A percentile compares a stretch with the other conserved stretches of the same genome.
Evolutionary conservation across 768 basidiomycete genomes (phyloP).

Genomic region (Phanerodontia chrysosporium): DNA sequence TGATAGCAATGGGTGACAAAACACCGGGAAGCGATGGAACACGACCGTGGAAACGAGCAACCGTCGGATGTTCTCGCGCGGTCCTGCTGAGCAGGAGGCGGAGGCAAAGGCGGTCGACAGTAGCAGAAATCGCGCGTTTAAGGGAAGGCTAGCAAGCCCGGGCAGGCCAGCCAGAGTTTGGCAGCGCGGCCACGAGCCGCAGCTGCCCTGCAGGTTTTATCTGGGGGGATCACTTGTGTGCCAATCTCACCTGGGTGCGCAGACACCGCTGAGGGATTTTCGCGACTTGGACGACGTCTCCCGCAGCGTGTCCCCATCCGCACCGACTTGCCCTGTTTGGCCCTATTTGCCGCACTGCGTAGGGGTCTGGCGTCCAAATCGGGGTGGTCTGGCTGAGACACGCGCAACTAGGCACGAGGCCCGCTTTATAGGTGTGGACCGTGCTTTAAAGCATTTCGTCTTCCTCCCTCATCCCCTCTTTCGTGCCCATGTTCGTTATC

Average conservation of each 20-base stretch:
- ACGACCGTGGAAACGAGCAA: neutral
- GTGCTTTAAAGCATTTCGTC: slow-evolving; percentile 9
- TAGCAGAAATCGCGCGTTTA: slow-evolving; percentile 1
- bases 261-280: slow-evolving; percentile 9
- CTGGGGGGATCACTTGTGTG: neutral
- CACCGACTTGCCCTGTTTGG: slow-evolving; percentile 8
- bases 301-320: slow-evolving; percentile 3
- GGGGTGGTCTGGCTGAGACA: neutral
- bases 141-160: neutral
- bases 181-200: neutral
- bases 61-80: neutral
- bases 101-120: neutral
- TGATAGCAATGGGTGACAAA: neutral
- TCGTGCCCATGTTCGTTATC: slow-evolving; percentile 8
- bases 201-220: slow-evolving; percentile 1
- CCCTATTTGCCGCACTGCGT: neutral
- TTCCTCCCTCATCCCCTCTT: slow-evolving; percentile 13
- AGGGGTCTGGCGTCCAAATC: slow-evolving; percentile 3
- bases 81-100: neutral
- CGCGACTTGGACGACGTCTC: slow-evolving; percentile 10
- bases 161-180: neutral
- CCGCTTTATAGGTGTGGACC: slow-evolving; percentile 5
- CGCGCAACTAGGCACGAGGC: slow-evolving; percentile 1
- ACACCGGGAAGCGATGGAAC: neutral
- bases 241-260: neutral